phyloP scores from a whole-genome alignment of 2,329 filamentous ascomycete species.

The Paracamarosporium sp. region DNA sequence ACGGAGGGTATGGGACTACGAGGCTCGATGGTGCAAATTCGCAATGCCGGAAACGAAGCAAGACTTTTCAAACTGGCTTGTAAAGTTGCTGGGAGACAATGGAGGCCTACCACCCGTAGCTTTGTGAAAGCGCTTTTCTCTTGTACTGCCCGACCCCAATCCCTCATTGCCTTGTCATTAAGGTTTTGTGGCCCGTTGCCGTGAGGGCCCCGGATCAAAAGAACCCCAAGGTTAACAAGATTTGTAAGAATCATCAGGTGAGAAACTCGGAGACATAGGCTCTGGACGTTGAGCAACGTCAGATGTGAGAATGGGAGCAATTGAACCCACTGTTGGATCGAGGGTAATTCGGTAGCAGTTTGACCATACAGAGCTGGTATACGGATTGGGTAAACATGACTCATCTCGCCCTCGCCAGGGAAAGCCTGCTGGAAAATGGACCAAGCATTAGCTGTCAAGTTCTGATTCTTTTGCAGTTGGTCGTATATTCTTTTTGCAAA shows the following conservation, averaged over 20 bases:
- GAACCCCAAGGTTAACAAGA: conserved; percentile 23
- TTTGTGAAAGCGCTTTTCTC: conserved; percentile 25
- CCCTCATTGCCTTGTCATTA: conserved; percentile 14
- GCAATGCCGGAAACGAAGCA: conserved; percentile 20
- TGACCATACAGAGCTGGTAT: not conserved
- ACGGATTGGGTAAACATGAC: conserved; percentile 18
- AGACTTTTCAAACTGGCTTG: conserved; percentile 12
- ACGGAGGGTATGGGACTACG: not conserved
- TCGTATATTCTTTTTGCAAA: conserved; percentile 24
- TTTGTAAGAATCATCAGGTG: conserved; percentile 24
- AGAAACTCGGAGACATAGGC: conserved; percentile 11
- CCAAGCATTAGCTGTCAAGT: conserved; percentile 24
- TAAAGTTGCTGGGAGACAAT: conserved; percentile 11
- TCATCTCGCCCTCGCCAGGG: conserved; percentile 20
- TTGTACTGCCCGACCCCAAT: conserved; percentile 26
- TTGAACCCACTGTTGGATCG: conserved; percentile 19
- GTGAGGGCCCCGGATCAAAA: conserved; percentile 20
- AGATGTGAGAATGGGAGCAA: conserved; percentile 20
- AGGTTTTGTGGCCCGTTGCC: not conserved
- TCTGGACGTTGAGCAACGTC: conserved; percentile 26
- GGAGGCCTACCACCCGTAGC: conserved; percentile 23
- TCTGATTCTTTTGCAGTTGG: conserved; percentile 19
- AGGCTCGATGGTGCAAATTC: conserved; percentile 20
- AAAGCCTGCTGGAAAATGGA: conserved; percentile 23
- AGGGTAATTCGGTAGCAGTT: conserved; percentile 12